Evolutionary conservation across 2,329 filamentous ascomycete genomes (phyloP), one percentile per base, ranked within the genome.

Genomic region (Talaromyces sp.): DNA sequence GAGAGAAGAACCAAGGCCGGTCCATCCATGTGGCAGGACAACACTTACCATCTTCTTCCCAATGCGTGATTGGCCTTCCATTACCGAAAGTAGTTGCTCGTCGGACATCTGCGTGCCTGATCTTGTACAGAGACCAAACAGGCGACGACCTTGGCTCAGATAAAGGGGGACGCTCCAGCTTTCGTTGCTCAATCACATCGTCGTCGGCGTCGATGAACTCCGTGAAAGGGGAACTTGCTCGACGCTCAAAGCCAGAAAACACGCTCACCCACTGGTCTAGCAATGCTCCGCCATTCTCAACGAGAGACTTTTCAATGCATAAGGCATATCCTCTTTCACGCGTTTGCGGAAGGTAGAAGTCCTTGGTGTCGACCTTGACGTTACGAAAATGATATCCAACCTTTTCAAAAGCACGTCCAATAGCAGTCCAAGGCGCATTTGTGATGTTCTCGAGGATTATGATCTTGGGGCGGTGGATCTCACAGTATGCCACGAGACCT

Each of bases 291-390:
- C 63, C 65, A 14, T 66, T 62, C 9, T 70, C 41, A 60, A 73
- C 69, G 13, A 68, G 70, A 5, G 65, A 43, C 41, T 68, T 76
- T 64, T 85, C 79, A n/a, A 89, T 72, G 14, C 83, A 85, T 35
- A 89, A 71, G 68, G 89, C 79, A 70, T 90, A 90, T 1, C 83
- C 84, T 39, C 88, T 81, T 47, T 79, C 75, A 1, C 88, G 81
- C 0, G 89, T 92, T 62, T 94, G 91, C 0, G 91, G 91, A 0
- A 93, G 76, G 66, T 91, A 91, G 69, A 84, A 92, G 3, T 89
- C 76, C 72, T 92, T 92, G 0, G 87, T 89, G 70, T 93, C 89
- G 0, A 90, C 77, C 4, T 76, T 78, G 0, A 81, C 68, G 57
- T 80, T 82, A 0, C 73, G 71, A 0, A 83, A 83, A 2, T 80